A percentile compares a stretch with the other conserved stretches of the same genome.
Conservation (phyloP, 1,284 basidiomycete species). For the Moesziomyces parantarcticus region DNA sequence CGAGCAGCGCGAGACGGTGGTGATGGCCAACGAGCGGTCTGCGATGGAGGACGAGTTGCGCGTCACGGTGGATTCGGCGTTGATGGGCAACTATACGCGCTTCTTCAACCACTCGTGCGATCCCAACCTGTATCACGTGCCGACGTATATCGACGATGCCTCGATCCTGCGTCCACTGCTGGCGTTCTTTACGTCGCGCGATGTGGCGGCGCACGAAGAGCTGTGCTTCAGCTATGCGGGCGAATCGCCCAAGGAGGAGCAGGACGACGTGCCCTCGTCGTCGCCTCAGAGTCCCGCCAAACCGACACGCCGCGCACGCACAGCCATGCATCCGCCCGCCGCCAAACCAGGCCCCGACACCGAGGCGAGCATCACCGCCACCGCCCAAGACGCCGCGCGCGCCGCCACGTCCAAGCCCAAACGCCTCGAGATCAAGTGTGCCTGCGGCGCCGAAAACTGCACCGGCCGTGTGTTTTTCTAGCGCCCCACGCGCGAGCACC, state of each 20-base stretch:
- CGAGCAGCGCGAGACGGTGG: constrained; percentile 6
- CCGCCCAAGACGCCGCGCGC: constrained; percentile 3
- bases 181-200: constrained; percentile 77
- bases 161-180: constrained; percentile 73
- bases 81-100: constrained; percentile 56
- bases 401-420: neutral
- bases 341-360: constrained; percentile 17
- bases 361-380: constrained; percentile 9
- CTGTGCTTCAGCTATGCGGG: constrained; percentile 41
- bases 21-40: constrained; percentile 4
- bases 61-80: constrained; percentile 49
- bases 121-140: constrained; percentile 80
- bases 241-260: neutral
- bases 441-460: constrained; percentile 25
- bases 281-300: constrained; percentile 8
- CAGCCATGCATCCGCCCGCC: constrained; percentile 14
- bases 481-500: too few species aligned
- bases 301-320: too few species aligned
- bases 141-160: constrained; percentile 78
- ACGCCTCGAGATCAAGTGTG: constrained; percentile 8
- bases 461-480: constrained; percentile 15
- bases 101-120: constrained; percentile 78
- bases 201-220: constrained; percentile 76
- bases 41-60: constrained; percentile 21
- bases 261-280: neutral